Percentiles rank a stretch among this genome's conserved stretches.
Conservation (phyloP, 106 monocot genomes). For the Dioscorea alata region DNA sequence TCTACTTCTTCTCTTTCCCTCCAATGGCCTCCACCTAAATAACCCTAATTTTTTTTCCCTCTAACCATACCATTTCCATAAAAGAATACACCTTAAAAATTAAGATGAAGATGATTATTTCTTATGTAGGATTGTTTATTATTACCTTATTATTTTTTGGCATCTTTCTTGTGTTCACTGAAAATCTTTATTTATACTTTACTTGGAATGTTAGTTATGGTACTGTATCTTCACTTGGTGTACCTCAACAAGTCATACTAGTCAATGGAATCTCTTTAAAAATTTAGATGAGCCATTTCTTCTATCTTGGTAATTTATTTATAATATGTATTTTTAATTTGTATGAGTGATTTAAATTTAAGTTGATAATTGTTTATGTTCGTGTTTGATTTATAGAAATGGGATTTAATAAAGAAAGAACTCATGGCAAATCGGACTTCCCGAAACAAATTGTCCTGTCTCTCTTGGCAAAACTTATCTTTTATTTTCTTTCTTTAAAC, state of each 20-base stretch:
- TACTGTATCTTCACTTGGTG: conserved; percentile 24
- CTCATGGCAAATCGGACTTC: conserved; percentile 35
- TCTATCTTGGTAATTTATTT: conserved; percentile 52
- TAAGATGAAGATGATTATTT: not conserved
- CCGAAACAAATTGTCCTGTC: conserved; percentile 20
- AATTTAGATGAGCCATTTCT: conserved; percentile 43
- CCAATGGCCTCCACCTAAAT: too few relatives aligned
- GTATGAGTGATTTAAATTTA: too few relatives aligned
- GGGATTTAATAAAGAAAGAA: conserved; percentile 35
- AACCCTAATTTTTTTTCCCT: too few relatives aligned
- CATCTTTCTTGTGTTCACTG: conserved; percentile 6
- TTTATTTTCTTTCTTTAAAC: conserved; percentile 25
- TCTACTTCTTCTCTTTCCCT: too few relatives aligned
- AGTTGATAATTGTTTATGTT: too few relatives aligned
- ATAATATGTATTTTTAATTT: too few relatives aligned
- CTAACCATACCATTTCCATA: too few relatives aligned
- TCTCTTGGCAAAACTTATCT: conserved; percentile 8
- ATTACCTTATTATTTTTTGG: not conserved
- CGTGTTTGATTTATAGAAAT: conserved; percentile 19
- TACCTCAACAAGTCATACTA: conserved; percentile 32
- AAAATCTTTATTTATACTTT: conserved; percentile 31
- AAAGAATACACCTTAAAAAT: too few relatives aligned
- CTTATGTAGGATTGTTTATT: not conserved
- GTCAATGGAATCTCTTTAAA: conserved; percentile 51
- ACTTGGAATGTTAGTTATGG: conserved; percentile 31